These are phyloP conservation scores for Leccinum rimulosum DNA, from an alignment of 768 basidiomycete species.

Conservation along the genomic window DNA sequence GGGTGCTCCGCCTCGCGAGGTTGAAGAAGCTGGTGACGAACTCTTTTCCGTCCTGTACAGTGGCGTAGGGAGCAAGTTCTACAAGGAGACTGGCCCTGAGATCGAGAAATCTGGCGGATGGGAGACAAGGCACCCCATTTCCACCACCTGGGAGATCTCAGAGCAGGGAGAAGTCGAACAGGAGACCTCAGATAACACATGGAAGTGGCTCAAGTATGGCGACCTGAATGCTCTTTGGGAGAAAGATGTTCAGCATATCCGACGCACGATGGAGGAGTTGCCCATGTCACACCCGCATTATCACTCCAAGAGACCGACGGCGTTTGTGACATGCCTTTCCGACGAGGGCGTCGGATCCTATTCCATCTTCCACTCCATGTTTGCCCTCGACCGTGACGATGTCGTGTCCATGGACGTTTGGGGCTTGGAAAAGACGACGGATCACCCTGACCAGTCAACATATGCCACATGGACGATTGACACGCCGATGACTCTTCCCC, in stretches of 20 bases:
- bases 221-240: conserved; percentile 38
- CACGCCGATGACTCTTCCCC: conserved; percentile 17
- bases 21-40: conserved; percentile 35
- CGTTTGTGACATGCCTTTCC: conserved; percentile 40
- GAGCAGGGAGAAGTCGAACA: conserved; percentile 2
- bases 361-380: conserved; percentile 34
- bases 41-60: conserved; percentile 50
- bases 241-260: conserved; percentile 39
- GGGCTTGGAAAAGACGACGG: conserved; percentile 10
- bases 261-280: conserved; percentile 24
- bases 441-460: conserved; percentile 1
- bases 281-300: conserved; percentile 1
- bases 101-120: conserved; percentile 38
- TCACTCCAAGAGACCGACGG: conserved; percentile 6
- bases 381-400: background rate
- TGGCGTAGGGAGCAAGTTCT: conserved; percentile 45
- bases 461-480: conserved; percentile 48
- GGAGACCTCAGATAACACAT: conserved; percentile 3
- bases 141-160: conserved; percentile 39
- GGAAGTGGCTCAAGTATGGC: conserved; percentile 34
- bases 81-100: conserved; percentile 39
- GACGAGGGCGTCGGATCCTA: conserved; percentile 44
- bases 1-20: conserved; percentile 40
- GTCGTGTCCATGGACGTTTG: conserved; percentile 13
- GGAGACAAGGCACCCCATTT: conserved; percentile 35